Conservation (phyloP, 768 basidiomycete species). For the Mycena rosella region DNA sequence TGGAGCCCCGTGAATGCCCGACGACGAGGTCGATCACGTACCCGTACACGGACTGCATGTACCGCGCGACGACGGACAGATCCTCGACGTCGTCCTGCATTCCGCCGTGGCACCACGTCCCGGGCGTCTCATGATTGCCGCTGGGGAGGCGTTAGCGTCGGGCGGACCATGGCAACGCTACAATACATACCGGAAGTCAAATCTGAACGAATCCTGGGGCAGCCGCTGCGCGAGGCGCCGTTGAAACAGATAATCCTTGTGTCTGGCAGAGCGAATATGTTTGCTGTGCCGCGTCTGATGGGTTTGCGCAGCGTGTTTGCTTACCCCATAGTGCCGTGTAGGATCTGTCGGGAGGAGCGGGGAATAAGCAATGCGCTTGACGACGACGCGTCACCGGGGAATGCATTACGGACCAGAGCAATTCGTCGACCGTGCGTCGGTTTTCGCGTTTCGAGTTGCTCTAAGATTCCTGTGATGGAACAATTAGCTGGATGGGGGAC, state of each 20-base stretch:
- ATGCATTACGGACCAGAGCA: conserved; percentile 65
- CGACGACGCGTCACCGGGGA: conserved; percentile 20
- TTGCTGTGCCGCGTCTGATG: conserved; percentile 39
- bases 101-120: conserved; percentile 72
- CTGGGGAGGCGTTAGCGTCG: conserved; percentile 49
- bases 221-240: conserved; percentile 74
- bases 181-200: conserved; percentile 86
- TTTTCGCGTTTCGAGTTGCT: conserved; percentile 65
- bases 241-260: conserved; percentile 89
- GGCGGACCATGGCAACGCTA: neutral
- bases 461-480: conserved; percentile 69
- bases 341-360: conserved; percentile 60
- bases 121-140: conserved; percentile 83
- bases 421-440: conserved; percentile 71
- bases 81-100: conserved; percentile 75
- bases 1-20: conserved; percentile 83
- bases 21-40: conserved; percentile 75
- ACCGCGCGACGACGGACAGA: conserved; percentile 71
- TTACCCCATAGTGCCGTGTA: conserved; percentile 86
- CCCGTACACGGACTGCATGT: conserved; percentile 69
- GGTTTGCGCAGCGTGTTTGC: conserved; percentile 33
- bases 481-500: conserved; percentile 64
- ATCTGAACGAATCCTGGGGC: conserved; percentile 85
- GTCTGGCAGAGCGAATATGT: conserved; percentile 58
- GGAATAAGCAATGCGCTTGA: conserved; percentile 32